Percentiles rank a stretch among this genome's conserved stretches.
Evolutionary conservation across 2,329 filamentous ascomycete species (phyloP).

Genomic region (Venturia nashicola): DNA sequence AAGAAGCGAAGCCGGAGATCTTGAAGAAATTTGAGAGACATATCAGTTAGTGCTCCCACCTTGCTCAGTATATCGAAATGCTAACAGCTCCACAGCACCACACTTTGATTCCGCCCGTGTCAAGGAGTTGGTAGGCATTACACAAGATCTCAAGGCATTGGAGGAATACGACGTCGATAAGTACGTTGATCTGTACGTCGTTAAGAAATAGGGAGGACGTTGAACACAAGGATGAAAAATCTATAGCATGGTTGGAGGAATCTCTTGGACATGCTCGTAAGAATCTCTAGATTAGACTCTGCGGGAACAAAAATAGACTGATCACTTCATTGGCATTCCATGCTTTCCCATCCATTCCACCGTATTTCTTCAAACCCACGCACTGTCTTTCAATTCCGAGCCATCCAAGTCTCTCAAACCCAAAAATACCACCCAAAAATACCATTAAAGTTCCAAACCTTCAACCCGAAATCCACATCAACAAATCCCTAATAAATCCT

Average conservation of each 20-base stretch:
- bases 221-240: neutral
- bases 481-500: no score
- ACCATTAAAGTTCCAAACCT: no score
- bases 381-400: no score
- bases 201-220: neutral
- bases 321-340: neutral
- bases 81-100: conserved; percentile 1
- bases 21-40: conserved; percentile 92
- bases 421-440: no score
- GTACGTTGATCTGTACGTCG: conserved; percentile 80
- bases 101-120: conserved; percentile 42
- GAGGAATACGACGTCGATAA: conserved; percentile 78
- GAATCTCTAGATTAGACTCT: neutral
- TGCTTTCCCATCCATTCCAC: neutral
- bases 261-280: no score
- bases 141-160: conserved; percentile 60
- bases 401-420: no score
- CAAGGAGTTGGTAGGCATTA: conserved; percentile 69
- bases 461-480: no score
- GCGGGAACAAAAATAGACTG: neutral
- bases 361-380: no score
- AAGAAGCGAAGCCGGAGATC: conserved; percentile 97
- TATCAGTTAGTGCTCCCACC: conserved; percentile 62
- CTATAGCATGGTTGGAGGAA: neutral
- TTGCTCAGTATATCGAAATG: neutral